Percentiles rank a stretch among this genome's conserved stretches.
These are phyloP conservation scores for Sporothrix protearum DNA, from an alignment of 2,329 filamentous ascomycete species.

Conservation along the genomic window DNA sequence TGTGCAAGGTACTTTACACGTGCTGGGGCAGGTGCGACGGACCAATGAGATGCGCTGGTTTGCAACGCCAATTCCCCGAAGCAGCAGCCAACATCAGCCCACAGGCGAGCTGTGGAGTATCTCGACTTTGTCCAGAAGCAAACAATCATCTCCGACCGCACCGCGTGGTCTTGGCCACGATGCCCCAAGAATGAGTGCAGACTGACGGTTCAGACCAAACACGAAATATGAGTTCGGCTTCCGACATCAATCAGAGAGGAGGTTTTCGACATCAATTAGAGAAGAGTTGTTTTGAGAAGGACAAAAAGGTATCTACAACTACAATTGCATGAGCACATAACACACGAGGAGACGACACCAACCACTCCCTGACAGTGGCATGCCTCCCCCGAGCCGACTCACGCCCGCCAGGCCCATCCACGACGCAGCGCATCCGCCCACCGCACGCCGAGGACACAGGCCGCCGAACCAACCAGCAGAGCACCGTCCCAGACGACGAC, in stretches of 20 bases:
- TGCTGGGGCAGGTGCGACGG: not conserved
- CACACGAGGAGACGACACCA: not conserved
- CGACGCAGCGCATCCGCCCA: slow-evolving; percentile 33
- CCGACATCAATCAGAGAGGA: not conserved
- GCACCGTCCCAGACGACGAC: slow-evolving; percentile 44
- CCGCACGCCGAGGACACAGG: slow-evolving; percentile 43
- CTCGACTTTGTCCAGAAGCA: not conserved
- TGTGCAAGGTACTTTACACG: slow-evolving; percentile 10
- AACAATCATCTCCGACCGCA: not conserved
- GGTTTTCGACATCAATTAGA: not conserved
- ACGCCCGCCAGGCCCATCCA: slow-evolving; percentile 28
- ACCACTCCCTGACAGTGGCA: not conserved
- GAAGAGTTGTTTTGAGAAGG: not conserved
- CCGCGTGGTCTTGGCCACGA: not conserved
- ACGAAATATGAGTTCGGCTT: no score
- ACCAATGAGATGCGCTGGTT: slow-evolving; percentile 24
- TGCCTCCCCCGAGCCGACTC: not conserved
- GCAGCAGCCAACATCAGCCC: not conserved
- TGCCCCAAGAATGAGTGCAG: not conserved
- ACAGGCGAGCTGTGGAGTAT: not conserved
- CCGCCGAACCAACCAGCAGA: slow-evolving; percentile 39
- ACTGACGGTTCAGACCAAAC: no score
- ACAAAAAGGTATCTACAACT: not conserved
- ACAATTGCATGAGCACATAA: not conserved
- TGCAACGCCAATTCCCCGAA: slow-evolving; percentile 1